Conservation (phyloP, 2,329 filamentous ascomycete genomes). For the Magnaporthiopsis poae region DNA sequence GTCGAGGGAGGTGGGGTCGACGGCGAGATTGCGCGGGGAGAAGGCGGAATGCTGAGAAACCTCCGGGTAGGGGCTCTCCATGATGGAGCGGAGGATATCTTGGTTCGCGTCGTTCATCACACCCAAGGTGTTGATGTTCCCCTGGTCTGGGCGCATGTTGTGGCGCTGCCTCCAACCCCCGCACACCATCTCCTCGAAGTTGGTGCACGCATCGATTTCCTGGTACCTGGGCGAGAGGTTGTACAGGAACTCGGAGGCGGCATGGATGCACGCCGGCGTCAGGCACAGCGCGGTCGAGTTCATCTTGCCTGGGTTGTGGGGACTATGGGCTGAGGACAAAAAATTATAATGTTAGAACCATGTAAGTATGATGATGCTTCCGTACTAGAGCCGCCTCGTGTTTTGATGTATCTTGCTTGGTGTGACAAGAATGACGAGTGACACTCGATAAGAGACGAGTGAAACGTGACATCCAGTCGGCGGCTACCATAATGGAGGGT, state of each 20-base stretch:
- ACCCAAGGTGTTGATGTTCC: conserved; percentile 48
- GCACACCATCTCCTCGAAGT: conserved; percentile 60
- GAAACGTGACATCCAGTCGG: background rate
- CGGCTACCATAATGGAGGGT: background rate
- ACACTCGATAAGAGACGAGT: background rate
- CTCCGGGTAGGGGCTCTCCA: conserved; percentile 47
- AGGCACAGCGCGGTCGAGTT: conserved; percentile 32
- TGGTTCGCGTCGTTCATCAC: conserved; percentile 53
- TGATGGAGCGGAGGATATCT: conserved; percentile 49
- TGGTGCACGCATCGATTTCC: conserved; percentile 55
- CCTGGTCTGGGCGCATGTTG: conserved; percentile 56
- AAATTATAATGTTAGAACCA: background rate
- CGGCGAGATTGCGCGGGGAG: conserved; percentile 30
- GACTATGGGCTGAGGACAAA: background rate
- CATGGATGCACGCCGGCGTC: conserved; percentile 53
- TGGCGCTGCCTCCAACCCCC: conserved; percentile 56
- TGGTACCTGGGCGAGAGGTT: conserved; percentile 51
- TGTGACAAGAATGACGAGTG: background rate
- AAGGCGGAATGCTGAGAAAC: conserved; percentile 31
- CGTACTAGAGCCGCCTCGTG: background rate
- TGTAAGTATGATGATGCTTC: background rate
- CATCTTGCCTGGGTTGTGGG: conserved; percentile 3
- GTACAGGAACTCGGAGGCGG: conserved; percentile 51
- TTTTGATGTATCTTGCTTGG: background rate
- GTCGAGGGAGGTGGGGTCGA: conserved; percentile 34